Evolutionary conservation across 306 rosid genomes (phyloP).

Genomic region (Begonia peltatifolia): DNA sequence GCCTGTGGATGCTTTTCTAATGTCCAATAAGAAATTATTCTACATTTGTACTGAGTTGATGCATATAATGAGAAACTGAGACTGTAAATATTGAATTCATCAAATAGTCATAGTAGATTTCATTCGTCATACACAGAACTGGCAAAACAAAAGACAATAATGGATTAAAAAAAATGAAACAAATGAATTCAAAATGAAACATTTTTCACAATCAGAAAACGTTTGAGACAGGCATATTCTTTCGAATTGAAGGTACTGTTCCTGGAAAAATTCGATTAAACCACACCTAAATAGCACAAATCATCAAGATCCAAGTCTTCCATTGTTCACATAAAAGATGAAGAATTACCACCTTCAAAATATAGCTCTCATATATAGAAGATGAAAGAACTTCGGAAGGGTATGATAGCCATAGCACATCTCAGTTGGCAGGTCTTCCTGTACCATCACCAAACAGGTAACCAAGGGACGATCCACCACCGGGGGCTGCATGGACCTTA

Average conservation of each 20-base stretch:
- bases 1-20: too few relatives aligned
- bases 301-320: neutral
- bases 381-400: neutral
- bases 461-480: constrained; percentile 92
- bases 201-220: too few relatives aligned
- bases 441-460: constrained; percentile 68
- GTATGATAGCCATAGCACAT: neutral
- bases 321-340: neutral
- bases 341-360: neutral
- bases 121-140: neutral
- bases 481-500: constrained; percentile 95
- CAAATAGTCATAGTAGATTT: neutral
- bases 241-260: neutral
- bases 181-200: neutral
- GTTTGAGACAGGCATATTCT: neutral
- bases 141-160: neutral
- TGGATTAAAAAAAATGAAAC: too few relatives aligned
- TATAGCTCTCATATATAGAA: neutral
- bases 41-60: too few relatives aligned
- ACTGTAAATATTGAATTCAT: neutral
- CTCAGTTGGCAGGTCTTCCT: constrained; percentile 39
- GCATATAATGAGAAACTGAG: neutral
- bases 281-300: neutral
- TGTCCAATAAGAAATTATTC: too few relatives aligned
- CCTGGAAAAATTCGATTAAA: neutral